These are phyloP conservation scores for Blastocystis sp. DNA, from an alignment of 352 stramenopile species.

Conservation along the genomic window DNA sequence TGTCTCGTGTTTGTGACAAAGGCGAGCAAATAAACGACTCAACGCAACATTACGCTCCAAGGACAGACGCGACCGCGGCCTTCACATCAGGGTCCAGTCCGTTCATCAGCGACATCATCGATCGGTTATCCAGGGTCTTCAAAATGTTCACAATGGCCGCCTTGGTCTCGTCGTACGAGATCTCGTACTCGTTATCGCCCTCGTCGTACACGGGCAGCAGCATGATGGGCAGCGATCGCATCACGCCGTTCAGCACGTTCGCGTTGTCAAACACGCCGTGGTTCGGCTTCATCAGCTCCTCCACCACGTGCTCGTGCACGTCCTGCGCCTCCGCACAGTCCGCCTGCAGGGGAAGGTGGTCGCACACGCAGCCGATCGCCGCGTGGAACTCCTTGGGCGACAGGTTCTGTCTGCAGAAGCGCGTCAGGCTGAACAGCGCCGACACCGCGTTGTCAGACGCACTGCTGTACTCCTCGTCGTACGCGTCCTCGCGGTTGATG, in stretches of 20 bases:
- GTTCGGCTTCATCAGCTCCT: slow-evolving; percentile 41
- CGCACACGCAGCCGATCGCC: neutral
- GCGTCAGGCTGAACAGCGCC: slow-evolving; percentile 2
- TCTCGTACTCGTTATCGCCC: slow-evolving; percentile 51
- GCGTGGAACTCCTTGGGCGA: neutral
- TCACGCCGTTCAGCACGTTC: neutral
- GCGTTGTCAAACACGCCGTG: slow-evolving; percentile 24
- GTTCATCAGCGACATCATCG: neutral
- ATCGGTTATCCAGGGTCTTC: neutral
- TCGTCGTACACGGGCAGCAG: slow-evolving; percentile 45
- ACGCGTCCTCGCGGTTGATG: neutral
- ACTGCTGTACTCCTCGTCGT: slow-evolving; percentile 11
- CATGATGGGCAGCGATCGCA: slow-evolving; percentile 21
- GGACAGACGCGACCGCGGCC: neutral
- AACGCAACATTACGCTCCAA: neutral
- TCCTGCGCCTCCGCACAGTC: slow-evolving; percentile 12
- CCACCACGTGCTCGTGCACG: slow-evolving; percentile 44
- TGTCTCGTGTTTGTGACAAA: no score
- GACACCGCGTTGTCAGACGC: slow-evolving; percentile 37
- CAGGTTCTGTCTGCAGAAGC: neutral
- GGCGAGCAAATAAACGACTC: slow-evolving; percentile 29
- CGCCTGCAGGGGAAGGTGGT: slow-evolving; percentile 14
- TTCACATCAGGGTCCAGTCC: slow-evolving; percentile 21
- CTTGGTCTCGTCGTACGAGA: slow-evolving; percentile 44
- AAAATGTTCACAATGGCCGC: slow-evolving; percentile 36